phyloP scores from a whole-genome alignment of 257 asterid species.

The Fraxinus cuspidata region DNA sequence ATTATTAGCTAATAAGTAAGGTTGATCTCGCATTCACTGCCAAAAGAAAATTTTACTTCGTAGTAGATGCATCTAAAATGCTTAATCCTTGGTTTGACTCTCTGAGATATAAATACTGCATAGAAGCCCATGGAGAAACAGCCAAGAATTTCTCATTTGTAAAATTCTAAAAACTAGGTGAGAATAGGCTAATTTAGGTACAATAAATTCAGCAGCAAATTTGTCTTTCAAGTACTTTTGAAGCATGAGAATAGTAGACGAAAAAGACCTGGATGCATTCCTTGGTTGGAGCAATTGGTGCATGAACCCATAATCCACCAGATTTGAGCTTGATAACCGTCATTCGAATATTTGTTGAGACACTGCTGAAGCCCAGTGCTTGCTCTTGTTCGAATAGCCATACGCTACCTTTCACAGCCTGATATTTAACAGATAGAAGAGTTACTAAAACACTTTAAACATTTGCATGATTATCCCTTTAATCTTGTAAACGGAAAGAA shows the following conservation, averaged over 20 bases:
- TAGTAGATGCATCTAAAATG: neutral
- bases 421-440: conserved; percentile 37
- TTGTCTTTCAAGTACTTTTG: neutral
- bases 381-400: conserved; percentile 98
- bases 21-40: neutral
- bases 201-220: neutral
- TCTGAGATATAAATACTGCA: neutral
- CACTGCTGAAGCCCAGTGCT: conserved; percentile 97
- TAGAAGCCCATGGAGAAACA: neutral
- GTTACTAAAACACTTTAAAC: conserved; percentile 24
- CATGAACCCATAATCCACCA: conserved; percentile 95
- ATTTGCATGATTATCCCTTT: neutral
- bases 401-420: conserved; percentile 70
- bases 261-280: conserved; percentile 83
- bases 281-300: conserved; percentile 94
- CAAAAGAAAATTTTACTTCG: neutral
- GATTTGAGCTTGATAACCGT: conserved; percentile 89
- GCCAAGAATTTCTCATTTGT: neutral
- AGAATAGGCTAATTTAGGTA: neutral
- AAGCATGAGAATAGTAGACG: neutral
- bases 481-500: neutral
- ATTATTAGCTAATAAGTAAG: neutral
- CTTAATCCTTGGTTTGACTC: neutral
- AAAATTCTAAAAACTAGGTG: conserved; percentile 4
- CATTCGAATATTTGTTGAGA: conserved; percentile 92